A percentile compares a stretch with the other conserved stretches of the same genome.
These are phyloP conservation scores for Crinitomyces ghanaensis DNA, from an alignment of 805 yeast species.

Conservation along the genomic window DNA sequence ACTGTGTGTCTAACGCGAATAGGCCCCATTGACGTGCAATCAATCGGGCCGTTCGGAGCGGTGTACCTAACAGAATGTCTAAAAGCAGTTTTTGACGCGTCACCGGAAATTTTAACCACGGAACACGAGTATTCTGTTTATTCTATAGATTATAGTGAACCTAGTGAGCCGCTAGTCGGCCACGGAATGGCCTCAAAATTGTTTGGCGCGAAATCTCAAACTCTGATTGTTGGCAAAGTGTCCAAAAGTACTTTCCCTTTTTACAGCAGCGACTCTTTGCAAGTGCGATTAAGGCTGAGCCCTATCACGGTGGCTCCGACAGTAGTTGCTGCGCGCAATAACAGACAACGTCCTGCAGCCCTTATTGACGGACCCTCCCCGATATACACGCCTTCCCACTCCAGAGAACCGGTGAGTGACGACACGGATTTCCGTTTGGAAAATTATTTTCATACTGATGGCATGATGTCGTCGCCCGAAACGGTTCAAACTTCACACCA, in stretches of 20 bases:
- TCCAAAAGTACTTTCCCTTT: slow-evolving; percentile 18
- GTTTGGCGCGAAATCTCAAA: too few species aligned
- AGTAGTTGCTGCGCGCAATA: too few species aligned
- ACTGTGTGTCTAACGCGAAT: slow-evolving; percentile 27
- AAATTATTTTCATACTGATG: too few species aligned
- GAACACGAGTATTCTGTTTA: slow-evolving; percentile 29
- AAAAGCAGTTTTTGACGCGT: slow-evolving; percentile 22
- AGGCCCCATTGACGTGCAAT: slow-evolving; percentile 11
- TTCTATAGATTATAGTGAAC: slow-evolving; percentile 29
- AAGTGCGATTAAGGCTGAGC: slow-evolving; percentile 19
- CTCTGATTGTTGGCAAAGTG: too few species aligned
- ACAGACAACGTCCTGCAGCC: too few species aligned
- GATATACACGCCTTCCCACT: too few species aligned
- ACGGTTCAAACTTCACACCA: too few species aligned
- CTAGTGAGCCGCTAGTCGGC: slow-evolving; percentile 29
- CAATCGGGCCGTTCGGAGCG: slow-evolving; percentile 20
- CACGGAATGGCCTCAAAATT: slow-evolving; percentile 30
- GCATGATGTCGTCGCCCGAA: too few species aligned
- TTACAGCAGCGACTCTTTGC: slow-evolving; percentile 20
- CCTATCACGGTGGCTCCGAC: slow-evolving; percentile 18
- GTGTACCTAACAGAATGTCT: slow-evolving; percentile 25
- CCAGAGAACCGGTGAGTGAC: too few species aligned
- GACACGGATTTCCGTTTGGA: too few species aligned
- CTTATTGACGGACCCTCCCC: too few species aligned
- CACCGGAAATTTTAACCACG: slow-evolving; percentile 28